phyloP scores from a whole-genome alignment of 1,284 basidiomycete genomes.

The Pholiota adiposa region DNA sequence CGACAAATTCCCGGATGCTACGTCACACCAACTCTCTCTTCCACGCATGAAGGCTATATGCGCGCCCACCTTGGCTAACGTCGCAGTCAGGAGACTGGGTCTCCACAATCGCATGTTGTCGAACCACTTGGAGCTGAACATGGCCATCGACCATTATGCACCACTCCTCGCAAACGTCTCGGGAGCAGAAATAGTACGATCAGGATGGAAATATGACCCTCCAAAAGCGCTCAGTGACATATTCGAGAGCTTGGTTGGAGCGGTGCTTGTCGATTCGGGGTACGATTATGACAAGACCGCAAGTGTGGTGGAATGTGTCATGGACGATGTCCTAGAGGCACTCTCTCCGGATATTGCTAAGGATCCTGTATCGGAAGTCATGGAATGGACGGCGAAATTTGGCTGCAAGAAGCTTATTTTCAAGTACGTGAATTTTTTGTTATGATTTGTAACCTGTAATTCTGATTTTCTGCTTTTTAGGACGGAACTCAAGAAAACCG shows the following conservation, averaged over 20 bases:
- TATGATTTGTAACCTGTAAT: neutral
- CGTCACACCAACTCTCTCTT: conserved; percentile 75
- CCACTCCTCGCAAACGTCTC: conserved; percentile 59
- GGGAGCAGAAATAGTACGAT: conserved; percentile 62
- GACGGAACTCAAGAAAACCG: conserved; percentile 48
- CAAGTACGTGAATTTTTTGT: conserved; percentile 31
- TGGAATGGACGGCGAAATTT: conserved; percentile 60
- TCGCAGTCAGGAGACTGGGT: conserved; percentile 66
- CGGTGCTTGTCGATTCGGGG: conserved; percentile 79
- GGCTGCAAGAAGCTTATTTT: conserved; percentile 53
- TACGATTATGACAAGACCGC: conserved; percentile 72
- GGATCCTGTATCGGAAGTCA: conserved; percentile 71
- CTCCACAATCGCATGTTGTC: conserved; percentile 76
- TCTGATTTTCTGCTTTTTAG: conserved; percentile 33
- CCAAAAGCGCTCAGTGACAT: conserved; percentile 81
- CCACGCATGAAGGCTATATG: conserved; percentile 77
- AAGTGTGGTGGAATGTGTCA: conserved; percentile 59
- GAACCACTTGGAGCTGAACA: conserved; percentile 70
- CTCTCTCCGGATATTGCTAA: conserved; percentile 60
- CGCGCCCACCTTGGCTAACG: conserved; percentile 67
- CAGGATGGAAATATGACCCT: conserved; percentile 81
- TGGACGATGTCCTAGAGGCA: conserved; percentile 63
- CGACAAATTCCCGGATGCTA: conserved; percentile 67
- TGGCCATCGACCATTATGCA: conserved; percentile 63
- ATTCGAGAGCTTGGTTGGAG: conserved; percentile 84